Evolutionary conservation across 768 basidiomycete species (phyloP).

Genomic region (Psilocybe cyanescens): DNA sequence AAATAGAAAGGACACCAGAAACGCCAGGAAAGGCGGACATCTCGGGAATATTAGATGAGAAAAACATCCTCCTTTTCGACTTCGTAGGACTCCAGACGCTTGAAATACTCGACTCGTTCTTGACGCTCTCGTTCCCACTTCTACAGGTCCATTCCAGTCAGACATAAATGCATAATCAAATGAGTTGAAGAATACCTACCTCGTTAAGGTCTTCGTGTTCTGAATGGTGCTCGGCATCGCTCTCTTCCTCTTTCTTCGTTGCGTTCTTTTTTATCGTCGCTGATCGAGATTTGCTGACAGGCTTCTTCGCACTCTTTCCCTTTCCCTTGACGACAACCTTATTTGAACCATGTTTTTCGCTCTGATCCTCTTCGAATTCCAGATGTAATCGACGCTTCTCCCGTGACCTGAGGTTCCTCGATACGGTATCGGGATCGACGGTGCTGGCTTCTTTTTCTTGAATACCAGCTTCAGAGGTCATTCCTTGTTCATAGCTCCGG

Average conservation of each 20-base stretch:
- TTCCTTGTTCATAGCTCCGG: slow-evolving; percentile 13
- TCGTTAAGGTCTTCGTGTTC: slow-evolving; percentile 18
- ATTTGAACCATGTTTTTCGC: neutral
- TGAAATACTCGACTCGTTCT: slow-evolving; percentile 57
- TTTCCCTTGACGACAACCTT: slow-evolving; percentile 2
- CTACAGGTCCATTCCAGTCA: slow-evolving; percentile 23
- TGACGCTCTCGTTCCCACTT: slow-evolving; percentile 49
- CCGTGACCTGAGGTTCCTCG: slow-evolving; percentile 22
- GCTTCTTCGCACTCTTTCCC: slow-evolving; percentile 16
- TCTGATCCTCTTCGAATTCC: slow-evolving; percentile 3
- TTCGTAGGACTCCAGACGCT: slow-evolving; percentile 52
- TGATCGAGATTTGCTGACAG: slow-evolving; percentile 14
- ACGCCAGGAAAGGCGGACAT: neutral
- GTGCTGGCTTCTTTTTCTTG: neutral
- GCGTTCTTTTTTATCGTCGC: slow-evolving; percentile 15
- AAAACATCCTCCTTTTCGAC: slow-evolving; percentile 63
- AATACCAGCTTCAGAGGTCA: neutral
- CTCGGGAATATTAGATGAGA: slow-evolving; percentile 42
- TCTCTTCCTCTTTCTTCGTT: slow-evolving; percentile 10
- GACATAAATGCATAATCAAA: neutral
- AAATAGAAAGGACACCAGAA: neutral
- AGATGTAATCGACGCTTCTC: slow-evolving; percentile 6
- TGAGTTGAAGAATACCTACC: slow-evolving; percentile 16
- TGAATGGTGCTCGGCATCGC: slow-evolving; percentile 4
- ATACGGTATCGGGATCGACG: slow-evolving; percentile 8